Conservation (phyloP, 2,329 filamentous ascomycete species). For the Ceratocystis albifundus region DNA sequence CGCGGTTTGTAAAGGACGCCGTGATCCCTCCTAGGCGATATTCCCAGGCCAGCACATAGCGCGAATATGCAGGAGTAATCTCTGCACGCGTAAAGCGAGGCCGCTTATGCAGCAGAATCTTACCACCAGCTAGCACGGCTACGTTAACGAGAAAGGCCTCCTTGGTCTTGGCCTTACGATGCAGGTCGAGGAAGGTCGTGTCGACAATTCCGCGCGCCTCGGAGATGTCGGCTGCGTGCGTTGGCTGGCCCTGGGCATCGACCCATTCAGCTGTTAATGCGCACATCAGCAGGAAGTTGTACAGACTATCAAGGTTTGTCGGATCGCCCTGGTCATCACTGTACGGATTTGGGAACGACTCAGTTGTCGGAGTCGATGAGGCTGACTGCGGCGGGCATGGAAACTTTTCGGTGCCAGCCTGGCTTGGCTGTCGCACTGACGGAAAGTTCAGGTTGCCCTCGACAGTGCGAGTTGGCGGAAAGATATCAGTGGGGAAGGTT, state of each 20-base stretch:
- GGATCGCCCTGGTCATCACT: constrained; percentile 32
- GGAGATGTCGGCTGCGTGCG: constrained; percentile 37
- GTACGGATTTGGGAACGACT: constrained; percentile 20
- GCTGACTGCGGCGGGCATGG: neutral
- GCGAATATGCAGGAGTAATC: constrained; percentile 13
- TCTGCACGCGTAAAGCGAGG: constrained; percentile 20
- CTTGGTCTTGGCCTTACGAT: constrained; percentile 39
- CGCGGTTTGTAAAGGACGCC: constrained; percentile 16
- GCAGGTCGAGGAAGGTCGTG: constrained; percentile 42
- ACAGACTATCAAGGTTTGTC: constrained; percentile 47
- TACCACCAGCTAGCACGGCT: constrained; percentile 45
- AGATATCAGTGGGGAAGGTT: constrained; percentile 19
- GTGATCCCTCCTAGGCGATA: constrained; percentile 20
- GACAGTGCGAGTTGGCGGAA: constrained; percentile 16
- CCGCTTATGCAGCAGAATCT: constrained; percentile 35
- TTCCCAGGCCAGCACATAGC: constrained; percentile 21
- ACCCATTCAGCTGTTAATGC: constrained; percentile 43
- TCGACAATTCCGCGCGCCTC: constrained; percentile 46
- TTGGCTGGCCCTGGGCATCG: constrained; percentile 36
- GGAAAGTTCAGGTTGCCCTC: constrained; percentile 17
- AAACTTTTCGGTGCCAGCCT: neutral
- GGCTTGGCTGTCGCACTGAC: constrained; percentile 4
- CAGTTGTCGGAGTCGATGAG: constrained; percentile 11
- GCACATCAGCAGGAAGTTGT: constrained; percentile 42
- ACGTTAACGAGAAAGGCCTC: constrained; percentile 50